Evolutionary conservation across 23 red algal species (phyloP).

Genomic region (Gracilaria gracilis): DNA sequence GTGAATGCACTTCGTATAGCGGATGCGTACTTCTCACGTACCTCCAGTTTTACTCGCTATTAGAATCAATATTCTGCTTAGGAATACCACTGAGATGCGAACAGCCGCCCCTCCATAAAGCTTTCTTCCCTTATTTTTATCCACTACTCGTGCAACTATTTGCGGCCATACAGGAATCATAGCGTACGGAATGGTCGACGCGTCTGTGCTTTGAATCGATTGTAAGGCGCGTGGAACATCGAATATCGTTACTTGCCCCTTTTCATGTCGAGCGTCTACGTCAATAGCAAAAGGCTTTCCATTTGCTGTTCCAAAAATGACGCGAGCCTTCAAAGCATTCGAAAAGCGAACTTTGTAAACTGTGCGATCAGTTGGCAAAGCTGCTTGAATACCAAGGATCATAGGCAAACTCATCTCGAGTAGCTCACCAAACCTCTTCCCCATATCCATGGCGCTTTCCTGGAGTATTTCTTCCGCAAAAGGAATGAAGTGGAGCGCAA

Average conservation of each 20-base stretch:
- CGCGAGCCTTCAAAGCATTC: constrained; percentile 36
- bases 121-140: not conserved
- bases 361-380: constrained; percentile 7
- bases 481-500: constrained; percentile 24
- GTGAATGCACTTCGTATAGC: not conserved
- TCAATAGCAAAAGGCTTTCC: constrained; percentile 29
- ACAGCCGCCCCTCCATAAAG: constrained; percentile 4
- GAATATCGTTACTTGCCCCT: constrained; percentile 5
- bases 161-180: constrained; percentile 14
- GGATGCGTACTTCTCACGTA: not conserved
- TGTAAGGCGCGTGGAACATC: constrained; percentile 21
- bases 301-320: constrained; percentile 22
- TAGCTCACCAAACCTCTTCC: constrained; percentile 16
- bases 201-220: constrained; percentile 14
- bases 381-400: constrained; percentile 7
- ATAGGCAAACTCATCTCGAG: constrained; percentile 39
- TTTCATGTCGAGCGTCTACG: constrained; percentile 28
- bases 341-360: constrained; percentile 20
- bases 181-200: not conserved
- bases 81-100: constrained; percentile 2
- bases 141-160: not conserved
- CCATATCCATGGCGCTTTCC: constrained; percentile 40
- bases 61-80: constrained; percentile 14
- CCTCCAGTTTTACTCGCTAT: constrained; percentile 28
- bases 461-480: constrained; percentile 29